These are phyloP conservation scores for Trifolium repens DNA, from an alignment of 306 rosid species.

Conservation along the genomic window DNA sequence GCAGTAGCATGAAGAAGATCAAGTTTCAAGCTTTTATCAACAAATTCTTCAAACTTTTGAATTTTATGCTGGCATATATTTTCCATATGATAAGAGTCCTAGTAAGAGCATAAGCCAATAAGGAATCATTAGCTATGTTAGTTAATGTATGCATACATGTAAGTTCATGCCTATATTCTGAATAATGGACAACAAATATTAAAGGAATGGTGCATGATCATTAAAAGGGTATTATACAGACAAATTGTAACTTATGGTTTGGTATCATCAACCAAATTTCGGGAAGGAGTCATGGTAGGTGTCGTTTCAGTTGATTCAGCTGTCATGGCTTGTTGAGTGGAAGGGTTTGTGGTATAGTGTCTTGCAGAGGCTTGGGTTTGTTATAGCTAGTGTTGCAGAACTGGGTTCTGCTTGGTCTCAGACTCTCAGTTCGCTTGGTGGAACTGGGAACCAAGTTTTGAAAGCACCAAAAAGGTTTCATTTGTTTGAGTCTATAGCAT, in stretches of 20 bases:
- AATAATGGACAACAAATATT: background rate
- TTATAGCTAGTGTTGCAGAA: too few relatives aligned
- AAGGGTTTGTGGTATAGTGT: too few relatives aligned
- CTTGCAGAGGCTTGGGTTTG: too few relatives aligned
- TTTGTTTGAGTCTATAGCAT: too few relatives aligned
- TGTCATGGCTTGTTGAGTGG: too few relatives aligned
- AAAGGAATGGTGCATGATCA: background rate
- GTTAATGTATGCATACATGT: background rate
- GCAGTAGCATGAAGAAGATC: constrained; percentile 75
- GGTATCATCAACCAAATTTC: too few relatives aligned
- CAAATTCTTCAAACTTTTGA: constrained; percentile 77
- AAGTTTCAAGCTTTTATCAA: constrained; percentile 83
- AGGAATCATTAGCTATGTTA: constrained; percentile 10
- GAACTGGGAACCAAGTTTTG: too few relatives aligned
- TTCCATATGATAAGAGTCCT: constrained; percentile 58
- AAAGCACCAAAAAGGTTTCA: too few relatives aligned
- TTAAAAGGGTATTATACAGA: background rate
- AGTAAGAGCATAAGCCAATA: constrained; percentile 10
- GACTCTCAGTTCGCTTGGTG: too few relatives aligned
- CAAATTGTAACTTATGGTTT: background rate
- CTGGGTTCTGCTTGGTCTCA: too few relatives aligned
- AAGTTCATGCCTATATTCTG: constrained; percentile 23
- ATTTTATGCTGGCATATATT: constrained; percentile 56
- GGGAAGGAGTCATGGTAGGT: too few relatives aligned
- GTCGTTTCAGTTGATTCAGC: too few relatives aligned